phyloP scores from a whole-genome alignment of 306 rosid genomes.

The Canavalia ensiformis region DNA sequence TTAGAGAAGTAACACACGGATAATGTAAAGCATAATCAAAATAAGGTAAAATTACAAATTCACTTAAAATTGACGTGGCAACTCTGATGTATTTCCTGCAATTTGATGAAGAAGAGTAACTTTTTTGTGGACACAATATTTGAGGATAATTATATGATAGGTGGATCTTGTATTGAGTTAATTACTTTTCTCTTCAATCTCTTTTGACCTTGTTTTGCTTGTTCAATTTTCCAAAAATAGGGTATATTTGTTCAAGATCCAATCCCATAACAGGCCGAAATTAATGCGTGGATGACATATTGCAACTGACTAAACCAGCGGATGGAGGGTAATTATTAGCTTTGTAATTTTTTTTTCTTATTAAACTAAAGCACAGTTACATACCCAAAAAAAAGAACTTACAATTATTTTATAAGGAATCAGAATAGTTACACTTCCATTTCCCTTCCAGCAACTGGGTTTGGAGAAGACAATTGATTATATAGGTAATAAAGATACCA shows the following conservation, averaged over 20 bases:
- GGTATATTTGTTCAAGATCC: constrained; percentile 44
- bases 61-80: constrained; percentile 8
- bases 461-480: constrained; percentile 31
- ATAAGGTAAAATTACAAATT: constrained; percentile 6
- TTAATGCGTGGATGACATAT: constrained; percentile 20
- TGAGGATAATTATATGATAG: background rate
- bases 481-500: constrained; percentile 22
- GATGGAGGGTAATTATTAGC: constrained; percentile 38
- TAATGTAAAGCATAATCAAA: background rate
- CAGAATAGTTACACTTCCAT: constrained; percentile 35
- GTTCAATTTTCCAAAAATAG: constrained; percentile 46
- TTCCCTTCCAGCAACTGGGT: constrained; percentile 24
- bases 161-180: constrained; percentile 18
- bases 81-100: background rate
- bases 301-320: constrained; percentile 28
- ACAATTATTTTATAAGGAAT: constrained; percentile 17
- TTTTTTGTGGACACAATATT: background rate
- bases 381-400: background rate
- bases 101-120: background rate
- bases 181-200: background rate
- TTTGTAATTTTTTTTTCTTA: constrained; percentile 8
- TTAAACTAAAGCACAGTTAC: constrained; percentile 26
- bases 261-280: constrained; percentile 37
- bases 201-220: constrained; percentile 44
- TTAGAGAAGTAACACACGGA: background rate